Evolutionary conservation across 208 protist species (phyloP).

Genomic region (Naegleria gruberi): DNA sequence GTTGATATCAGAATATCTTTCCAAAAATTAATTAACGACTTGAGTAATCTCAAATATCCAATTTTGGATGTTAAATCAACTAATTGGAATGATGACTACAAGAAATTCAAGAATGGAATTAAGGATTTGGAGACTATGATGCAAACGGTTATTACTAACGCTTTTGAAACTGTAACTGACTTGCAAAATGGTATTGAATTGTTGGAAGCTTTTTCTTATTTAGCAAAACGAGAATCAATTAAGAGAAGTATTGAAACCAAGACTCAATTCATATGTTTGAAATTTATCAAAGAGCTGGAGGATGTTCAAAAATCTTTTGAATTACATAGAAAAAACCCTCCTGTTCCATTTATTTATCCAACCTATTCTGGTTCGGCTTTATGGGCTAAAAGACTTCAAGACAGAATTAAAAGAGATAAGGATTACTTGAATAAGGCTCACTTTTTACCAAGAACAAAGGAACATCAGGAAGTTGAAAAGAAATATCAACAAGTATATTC

Average conservation of each 20-base stretch:
- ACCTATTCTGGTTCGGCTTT: conserved; percentile 71
- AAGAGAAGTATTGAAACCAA: conserved; percentile 77
- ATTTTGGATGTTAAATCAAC: conserved; percentile 95
- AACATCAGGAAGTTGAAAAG: not conserved
- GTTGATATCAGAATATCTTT: conserved; percentile 87
- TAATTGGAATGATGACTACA: conserved; percentile 92
- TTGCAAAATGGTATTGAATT: conserved; percentile 80
- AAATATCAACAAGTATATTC: conserved; percentile 14
- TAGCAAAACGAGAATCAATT: conserved; percentile 85
- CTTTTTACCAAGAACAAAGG: conserved; percentile 2
- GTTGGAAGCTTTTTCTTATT: conserved; percentile 85
- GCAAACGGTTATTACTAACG: conserved; percentile 85
- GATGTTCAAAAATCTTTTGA: conserved; percentile 81
- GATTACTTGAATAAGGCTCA: not conserved
- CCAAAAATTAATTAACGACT: conserved; percentile 71
- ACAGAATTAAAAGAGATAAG: conserved; percentile 46
- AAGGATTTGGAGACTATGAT: conserved; percentile 93
- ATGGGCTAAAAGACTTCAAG: conserved; percentile 67
- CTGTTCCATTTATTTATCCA: conserved; percentile 77
- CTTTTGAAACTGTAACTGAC: conserved; percentile 84
- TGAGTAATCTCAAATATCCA: conserved; percentile 81
- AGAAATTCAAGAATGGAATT: conserved; percentile 83
- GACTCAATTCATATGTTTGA: conserved; percentile 73
- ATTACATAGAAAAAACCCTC: conserved; percentile 57
- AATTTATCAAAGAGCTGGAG: conserved; percentile 69